A percentile compares a stretch with the other conserved stretches of the same genome.
phyloP scores from a whole-genome alignment of 75 land plant species.

The Ceratopteris richardii region DNA sequence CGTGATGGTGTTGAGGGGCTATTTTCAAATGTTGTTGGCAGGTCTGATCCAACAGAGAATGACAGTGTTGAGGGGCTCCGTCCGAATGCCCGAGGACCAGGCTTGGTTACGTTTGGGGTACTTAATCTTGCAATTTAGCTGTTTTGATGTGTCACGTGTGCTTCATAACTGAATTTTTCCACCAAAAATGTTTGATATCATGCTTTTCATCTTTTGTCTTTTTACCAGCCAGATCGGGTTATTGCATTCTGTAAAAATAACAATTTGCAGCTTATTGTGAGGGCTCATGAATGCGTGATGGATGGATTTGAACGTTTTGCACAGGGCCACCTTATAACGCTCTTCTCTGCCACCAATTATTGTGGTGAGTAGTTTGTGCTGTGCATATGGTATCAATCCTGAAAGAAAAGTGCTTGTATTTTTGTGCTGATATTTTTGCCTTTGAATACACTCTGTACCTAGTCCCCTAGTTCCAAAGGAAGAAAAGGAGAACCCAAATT shows the following conservation, averaged over 20 bases:
- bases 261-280: slow-evolving; percentile 48
- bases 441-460: no score
- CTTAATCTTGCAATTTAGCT: neutral
- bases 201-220: slow-evolving; percentile 3
- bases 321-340: slow-evolving; percentile 49
- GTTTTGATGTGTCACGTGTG: neutral
- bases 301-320: slow-evolving; percentile 63
- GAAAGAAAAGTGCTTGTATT: no score
- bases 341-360: slow-evolving; percentile 57
- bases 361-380: slow-evolving; percentile 41
- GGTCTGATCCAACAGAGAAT: slow-evolving; percentile 96
- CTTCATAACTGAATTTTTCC: neutral
- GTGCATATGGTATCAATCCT: no score
- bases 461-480: no score
- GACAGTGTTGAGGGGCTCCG: slow-evolving; percentile 83
- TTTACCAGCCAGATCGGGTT: slow-evolving; percentile 49
- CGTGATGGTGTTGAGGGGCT: neutral
- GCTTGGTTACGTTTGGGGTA: slow-evolving; percentile 88
- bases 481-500: no score
- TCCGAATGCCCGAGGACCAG: slow-evolving; percentile 96
- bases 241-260: slow-evolving; percentile 46
- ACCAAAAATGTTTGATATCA: neutral
- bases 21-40: slow-evolving; percentile 7
- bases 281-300: slow-evolving; percentile 63
- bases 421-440: no score